phyloP scores from a whole-genome alignment of 1,139 yeast species.

The Magnusiomyces clavatus region DNA sequence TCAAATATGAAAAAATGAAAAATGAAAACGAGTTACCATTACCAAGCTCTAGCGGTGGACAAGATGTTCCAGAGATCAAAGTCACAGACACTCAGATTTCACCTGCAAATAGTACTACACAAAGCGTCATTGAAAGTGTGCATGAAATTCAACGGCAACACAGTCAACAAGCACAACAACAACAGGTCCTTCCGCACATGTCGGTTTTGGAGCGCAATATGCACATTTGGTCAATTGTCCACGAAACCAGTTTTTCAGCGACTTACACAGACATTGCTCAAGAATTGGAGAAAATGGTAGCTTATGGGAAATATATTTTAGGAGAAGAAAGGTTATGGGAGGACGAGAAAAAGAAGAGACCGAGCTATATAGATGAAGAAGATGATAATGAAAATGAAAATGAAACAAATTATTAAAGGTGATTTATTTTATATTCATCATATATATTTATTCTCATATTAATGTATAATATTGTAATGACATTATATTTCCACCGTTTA shows the following conservation, averaged over 20 bases:
- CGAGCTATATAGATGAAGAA: background rate
- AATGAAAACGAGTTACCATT: background rate
- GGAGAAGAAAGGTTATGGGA: constrained; percentile 34
- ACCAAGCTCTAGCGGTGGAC: background rate
- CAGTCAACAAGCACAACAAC: background rate
- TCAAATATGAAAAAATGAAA: constrained; percentile 19
- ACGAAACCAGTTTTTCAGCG: constrained; percentile 42
- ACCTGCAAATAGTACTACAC: background rate
- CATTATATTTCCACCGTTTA: background rate
- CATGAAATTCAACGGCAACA: constrained; percentile 7
- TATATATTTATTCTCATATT: background rate
- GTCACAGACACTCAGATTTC: background rate
- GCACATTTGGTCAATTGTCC: constrained; percentile 41
- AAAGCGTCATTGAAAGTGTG: background rate
- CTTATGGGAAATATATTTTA: constrained; percentile 36
- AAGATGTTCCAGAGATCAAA: background rate
- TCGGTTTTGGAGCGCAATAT: constrained; percentile 22
- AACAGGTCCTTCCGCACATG: background rate
- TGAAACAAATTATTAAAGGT: background rate
- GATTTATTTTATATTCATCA: background rate
- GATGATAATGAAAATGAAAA: background rate
- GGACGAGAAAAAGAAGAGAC: background rate
- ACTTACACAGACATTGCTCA: constrained; percentile 42
- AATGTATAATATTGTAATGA: background rate
- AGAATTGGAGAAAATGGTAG: constrained; percentile 36